phyloP scores from a whole-genome alignment of 1,139 yeast species.

The Yamadazyma conglobata region DNA sequence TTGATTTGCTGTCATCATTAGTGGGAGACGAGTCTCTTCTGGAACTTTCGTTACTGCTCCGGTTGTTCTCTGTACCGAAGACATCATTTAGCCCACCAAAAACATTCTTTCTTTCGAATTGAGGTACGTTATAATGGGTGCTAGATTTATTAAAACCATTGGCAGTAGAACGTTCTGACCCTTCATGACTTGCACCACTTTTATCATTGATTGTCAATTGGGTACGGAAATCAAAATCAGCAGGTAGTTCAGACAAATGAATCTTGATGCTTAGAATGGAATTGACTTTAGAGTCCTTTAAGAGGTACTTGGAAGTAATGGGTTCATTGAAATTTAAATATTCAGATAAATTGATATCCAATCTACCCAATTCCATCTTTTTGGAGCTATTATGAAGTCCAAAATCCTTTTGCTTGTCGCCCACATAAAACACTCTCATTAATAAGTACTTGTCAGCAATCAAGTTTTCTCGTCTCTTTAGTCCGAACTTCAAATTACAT shows the following conservation, averaged over 20 bases:
- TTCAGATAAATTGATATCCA: constrained; percentile 70
- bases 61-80: constrained; percentile 15
- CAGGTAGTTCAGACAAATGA: constrained; percentile 38
- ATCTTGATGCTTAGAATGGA: constrained; percentile 58
- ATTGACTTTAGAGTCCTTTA: constrained; percentile 78
- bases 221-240: constrained; percentile 42
- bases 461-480: constrained; percentile 33
- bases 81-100: constrained; percentile 43
- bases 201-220: constrained; percentile 35
- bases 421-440: constrained; percentile 35
- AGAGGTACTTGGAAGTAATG: constrained; percentile 57
- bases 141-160: constrained; percentile 5
- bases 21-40: constrained; percentile 8
- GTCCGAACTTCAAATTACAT: constrained; percentile 40
- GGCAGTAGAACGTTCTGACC: constrained; percentile 1
- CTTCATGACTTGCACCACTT: background rate
- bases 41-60: constrained; percentile 7
- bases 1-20: constrained; percentile 4
- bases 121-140: constrained; percentile 28
- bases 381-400: constrained; percentile 12
- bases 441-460: constrained; percentile 37
- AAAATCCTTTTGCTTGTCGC: constrained; percentile 36
- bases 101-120: constrained; percentile 35
- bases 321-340: constrained; percentile 57
- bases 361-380: constrained; percentile 54